Evolutionary conservation across 2,329 filamentous ascomycete species (phyloP), one percentile per base, ranked within the genome.

Genomic region (Fusarium anguioides): DNA sequence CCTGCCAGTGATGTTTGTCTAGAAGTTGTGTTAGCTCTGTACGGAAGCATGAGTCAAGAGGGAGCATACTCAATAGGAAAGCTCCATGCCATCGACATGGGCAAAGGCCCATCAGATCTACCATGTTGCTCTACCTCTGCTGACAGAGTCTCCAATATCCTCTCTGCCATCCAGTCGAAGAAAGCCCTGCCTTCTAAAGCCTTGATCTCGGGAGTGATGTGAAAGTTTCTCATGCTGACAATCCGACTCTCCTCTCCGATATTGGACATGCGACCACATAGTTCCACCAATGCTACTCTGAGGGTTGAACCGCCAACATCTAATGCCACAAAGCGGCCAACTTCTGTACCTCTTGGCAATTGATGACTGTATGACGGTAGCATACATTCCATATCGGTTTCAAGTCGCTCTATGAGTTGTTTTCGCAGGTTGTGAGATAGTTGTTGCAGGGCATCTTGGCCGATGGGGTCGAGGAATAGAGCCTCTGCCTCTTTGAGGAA

Each of bases 261-360:
- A 8, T 66, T 66, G 21, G 74, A 72, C 21, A 76, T 78, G 27
- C 80, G 79, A 12, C 87, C 86, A 49, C 79, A 78, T 55, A 91
- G 80, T 65, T 89, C 83, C 42, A 91, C 86, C 68, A 91, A 73
- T 8, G 87, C 89, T 27, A 91, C 86, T 50, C 89, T 82, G 61
- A 91, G 78, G 12, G 88, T 91, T 35, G 89, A 91, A 3, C 89
- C 89, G 35, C 89, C 89, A n/a, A 91, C 86, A 74, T 91, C 89
- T 35, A 90, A 79, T 21, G 88, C 86, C 51, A 91, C 79, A 73
- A 84, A 90, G 50, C 82, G 83, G 24, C 89, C 89, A 40, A 73
- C 75, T 72, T 91, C 89, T 44, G 80, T 74, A 49, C 89, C 89
- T n/a, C 78, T 82, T 2, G 89, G 89, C 8, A 91, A 80, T 66